Base-by-base conservation (phyloP, 2,329 filamentous ascomycete genomes). In the Triangularia setosa region DNA sequence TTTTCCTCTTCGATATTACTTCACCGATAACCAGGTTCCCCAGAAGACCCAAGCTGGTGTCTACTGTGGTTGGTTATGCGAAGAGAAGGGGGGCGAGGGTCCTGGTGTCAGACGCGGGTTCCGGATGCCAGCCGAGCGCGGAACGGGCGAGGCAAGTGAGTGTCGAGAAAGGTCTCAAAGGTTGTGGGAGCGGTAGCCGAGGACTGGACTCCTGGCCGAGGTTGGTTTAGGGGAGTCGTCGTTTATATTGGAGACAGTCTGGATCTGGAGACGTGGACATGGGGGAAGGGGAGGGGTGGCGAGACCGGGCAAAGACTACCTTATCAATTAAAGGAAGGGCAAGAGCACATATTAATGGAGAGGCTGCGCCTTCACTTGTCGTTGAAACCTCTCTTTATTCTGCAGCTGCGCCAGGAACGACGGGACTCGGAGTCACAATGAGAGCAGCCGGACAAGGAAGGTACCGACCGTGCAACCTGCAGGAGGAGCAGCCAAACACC, bases 401-500 rank as follows among this genome's bases (percentile, higher is more conserved):
- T 54, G 57, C 63, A 59, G 63, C 24, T 35, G 57, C 23, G 40
- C 58, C 62, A 69, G 66, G 63, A 62, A 65, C 64, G 62, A 63
- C 63, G 30, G 56, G 12, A 58, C 30, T 58, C 64, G 68, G 65
- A 66, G 64, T 67, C 60, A 69, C 69, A 71, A 71, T 69, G 67
- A 66, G 61, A 65, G 65, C 60, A 68, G 61, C 70, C 70, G 69
- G 71, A 72, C 69, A 67, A 65, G 70, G 70, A 72, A 72, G 69
- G 69, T 66, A 60, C 65, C 64, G 54, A 58, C 60, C 59, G 40
- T 48, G 40, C 40, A 48, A 48, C 23, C 23, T 55, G 52, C 25
- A 25, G 52, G 16, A 25, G 52, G 16, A 55, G 23, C 52, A 14
- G 25, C 52, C 52, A 25, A 18, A 25, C 25, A 28, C 52, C 21